Evolutionary conservation across 805 yeast genomes (phyloP).

Genomic region (Kregervanrija fluxuum): DNA sequence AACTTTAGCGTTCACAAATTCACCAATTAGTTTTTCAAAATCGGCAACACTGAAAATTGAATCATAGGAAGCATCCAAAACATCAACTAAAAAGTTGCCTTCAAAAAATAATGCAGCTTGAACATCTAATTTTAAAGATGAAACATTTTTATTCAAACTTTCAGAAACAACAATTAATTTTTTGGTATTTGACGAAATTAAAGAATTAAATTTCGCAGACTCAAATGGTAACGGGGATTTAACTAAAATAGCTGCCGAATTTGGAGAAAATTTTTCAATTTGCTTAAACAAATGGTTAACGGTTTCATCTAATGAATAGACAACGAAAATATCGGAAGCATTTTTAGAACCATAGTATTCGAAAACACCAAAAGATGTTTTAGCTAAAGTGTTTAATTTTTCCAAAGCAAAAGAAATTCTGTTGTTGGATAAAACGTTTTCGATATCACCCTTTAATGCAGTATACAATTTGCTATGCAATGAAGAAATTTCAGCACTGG

Average conservation of each 20-base stretch:
- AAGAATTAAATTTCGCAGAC: conserved; percentile 46
- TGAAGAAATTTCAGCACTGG: conserved; percentile 35
- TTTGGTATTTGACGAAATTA: conserved; percentile 52
- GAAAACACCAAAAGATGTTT: conserved; percentile 50
- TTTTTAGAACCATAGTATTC: conserved; percentile 59
- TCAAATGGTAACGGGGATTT: conserved; percentile 81
- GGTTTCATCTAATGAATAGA: conserved; percentile 69
- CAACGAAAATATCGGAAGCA: conserved; percentile 71
- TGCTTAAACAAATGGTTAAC: conserved; percentile 40
- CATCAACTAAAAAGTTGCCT: conserved; percentile 33
- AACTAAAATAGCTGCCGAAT: conserved; percentile 56
- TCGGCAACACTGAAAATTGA: conserved; percentile 21
- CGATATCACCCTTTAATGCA: conserved; percentile 18
- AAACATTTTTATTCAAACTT: conserved; percentile 24
- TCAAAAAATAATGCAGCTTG: conserved; percentile 59
- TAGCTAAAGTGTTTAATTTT: conserved; percentile 42
- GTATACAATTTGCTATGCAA: conserved; percentile 33
- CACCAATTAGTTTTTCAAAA: conserved; percentile 24
- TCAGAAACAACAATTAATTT: conserved; percentile 66
- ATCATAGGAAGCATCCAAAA: conserved; percentile 44
- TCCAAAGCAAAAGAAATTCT: conserved; percentile 39
- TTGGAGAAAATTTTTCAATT: conserved; percentile 21
- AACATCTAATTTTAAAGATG: conserved; percentile 58
- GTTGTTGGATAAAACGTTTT: conserved; percentile 21
- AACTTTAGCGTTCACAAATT: conserved; percentile 4